Evolutionary conservation across 331 rosid species (phyloP).

Genomic region (Spiraea crenata): DNA sequence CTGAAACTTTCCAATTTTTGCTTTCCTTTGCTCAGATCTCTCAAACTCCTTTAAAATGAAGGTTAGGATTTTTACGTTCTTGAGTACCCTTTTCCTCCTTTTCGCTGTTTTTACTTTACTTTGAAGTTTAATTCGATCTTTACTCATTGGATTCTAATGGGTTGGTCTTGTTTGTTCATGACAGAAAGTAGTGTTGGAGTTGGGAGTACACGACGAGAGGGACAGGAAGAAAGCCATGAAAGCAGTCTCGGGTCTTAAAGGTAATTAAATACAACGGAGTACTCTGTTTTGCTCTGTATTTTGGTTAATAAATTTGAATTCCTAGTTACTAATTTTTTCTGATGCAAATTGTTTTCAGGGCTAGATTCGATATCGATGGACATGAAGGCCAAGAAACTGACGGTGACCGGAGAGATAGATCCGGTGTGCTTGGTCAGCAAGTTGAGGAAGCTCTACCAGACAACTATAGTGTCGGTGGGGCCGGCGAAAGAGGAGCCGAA

Average conservation of each 20-base stretch:
- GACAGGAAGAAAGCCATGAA: constrained; percentile 57
- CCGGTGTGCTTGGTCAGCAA: constrained; percentile 52
- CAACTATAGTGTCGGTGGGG: constrained; percentile 55
- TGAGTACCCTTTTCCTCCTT: neutral
- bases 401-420: constrained; percentile 59
- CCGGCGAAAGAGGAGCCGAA: constrained; percentile 64
- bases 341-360: constrained; percentile 38
- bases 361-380: constrained; percentile 68
- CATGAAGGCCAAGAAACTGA: constrained; percentile 63
- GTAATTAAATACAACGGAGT: constrained; percentile 25
- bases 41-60: constrained; percentile 18
- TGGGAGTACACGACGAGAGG: constrained; percentile 45
- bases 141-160: neutral
- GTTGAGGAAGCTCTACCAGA: constrained; percentile 49
- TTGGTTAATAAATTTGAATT: neutral
- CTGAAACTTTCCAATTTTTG: neutral
- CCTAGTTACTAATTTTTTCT: neutral
- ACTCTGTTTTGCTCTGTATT: neutral
- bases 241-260: constrained; percentile 55
- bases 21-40: neutral
- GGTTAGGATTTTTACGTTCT: constrained; percentile 14
- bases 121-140: neutral
- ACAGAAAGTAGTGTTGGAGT: constrained; percentile 59
- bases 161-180: neutral
- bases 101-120: neutral